Conservation (phyloP, 225 moss, liverwort and hornwort genomes). For the Marchantia polymorpha region DNA sequence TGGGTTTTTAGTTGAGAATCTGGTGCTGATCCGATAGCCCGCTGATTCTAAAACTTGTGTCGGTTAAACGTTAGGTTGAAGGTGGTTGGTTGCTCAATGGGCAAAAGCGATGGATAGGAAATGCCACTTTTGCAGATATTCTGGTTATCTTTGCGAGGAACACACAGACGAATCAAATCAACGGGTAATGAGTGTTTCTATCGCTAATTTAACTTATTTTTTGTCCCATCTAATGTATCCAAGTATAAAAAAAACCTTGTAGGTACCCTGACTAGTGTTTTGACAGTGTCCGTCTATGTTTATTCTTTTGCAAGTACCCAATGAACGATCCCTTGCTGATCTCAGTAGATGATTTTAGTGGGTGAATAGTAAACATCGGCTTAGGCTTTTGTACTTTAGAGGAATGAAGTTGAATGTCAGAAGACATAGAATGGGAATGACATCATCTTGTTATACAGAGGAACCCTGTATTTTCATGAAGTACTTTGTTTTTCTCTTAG, state of each 20-base stretch:
- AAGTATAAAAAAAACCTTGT: not conserved
- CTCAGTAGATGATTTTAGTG: too few species aligned
- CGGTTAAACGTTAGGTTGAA: conserved; percentile 52
- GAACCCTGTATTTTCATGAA: too few species aligned
- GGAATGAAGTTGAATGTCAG: too few species aligned
- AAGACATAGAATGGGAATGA: not conserved
- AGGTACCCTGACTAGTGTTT: not conserved
- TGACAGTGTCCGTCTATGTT: not conserved
- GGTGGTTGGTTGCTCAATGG: conserved; percentile 90
- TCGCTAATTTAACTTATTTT: not conserved
- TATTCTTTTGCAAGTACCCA: not conserved
- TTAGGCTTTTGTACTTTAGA: too few species aligned
- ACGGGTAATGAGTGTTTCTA: conserved; percentile 52
- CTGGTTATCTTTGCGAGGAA: conserved; percentile 82
- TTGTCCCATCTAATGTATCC: not conserved
- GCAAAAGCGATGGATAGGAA: conserved; percentile 96
- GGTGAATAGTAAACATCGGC: too few species aligned
- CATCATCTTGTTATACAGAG: too few species aligned
- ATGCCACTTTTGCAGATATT: conserved; percentile 92
- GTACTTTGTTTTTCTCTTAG: too few species aligned
- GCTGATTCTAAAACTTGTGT: not conserved
- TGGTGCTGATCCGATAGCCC: not conserved
- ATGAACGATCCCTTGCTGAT: too few species aligned
- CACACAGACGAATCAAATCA: conserved; percentile 73
- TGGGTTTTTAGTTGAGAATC: not conserved